A percentile compares a stretch with the other conserved stretches of the same genome.
phyloP scores from a whole-genome alignment of 169 alveolate species.

The Cryptosporidium sp. region DNA sequence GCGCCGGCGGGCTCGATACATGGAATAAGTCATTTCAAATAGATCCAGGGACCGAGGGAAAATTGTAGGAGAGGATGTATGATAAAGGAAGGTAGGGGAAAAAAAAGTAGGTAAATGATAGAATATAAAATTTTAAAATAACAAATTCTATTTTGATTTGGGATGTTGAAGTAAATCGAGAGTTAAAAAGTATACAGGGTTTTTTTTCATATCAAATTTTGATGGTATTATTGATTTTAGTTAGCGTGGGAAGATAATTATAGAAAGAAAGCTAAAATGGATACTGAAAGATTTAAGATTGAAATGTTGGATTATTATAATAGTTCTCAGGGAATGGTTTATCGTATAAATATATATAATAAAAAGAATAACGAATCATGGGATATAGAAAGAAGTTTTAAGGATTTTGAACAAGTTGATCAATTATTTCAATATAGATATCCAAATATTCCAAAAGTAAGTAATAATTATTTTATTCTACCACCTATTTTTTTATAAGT shows the following conservation, averaged over 20 bases:
- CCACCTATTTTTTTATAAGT: not conserved
- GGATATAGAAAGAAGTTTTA: conserved; percentile 61
- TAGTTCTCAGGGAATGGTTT: conserved; percentile 6
- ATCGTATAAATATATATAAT: conserved; percentile 38
- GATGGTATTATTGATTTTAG: not conserved
- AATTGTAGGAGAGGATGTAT: not conserved
- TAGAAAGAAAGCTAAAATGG: conserved; percentile 7
- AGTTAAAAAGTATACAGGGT: not conserved
- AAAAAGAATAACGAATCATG: conserved; percentile 48
- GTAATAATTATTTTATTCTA: not conserved
- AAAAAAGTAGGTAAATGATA: not conserved
- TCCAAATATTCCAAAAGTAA: conserved; percentile 65
- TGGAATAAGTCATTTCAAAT: not conserved
- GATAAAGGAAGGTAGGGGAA: not conserved
- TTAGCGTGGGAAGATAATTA: too few species aligned
- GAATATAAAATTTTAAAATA: not conserved
- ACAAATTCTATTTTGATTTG: not conserved
- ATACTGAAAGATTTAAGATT: conserved; percentile 55
- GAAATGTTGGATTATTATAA: conserved; percentile 55
- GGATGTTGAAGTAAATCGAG: not conserved
- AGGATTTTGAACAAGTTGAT: conserved; percentile 62
- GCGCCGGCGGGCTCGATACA: not conserved
- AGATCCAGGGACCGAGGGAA: conserved; percentile 39
- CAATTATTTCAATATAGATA: conserved; percentile 67
- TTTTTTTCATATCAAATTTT: too few species aligned